Conservation (phyloP, 164 flowering plant genomes). For the Annona squamosa region DNA sequence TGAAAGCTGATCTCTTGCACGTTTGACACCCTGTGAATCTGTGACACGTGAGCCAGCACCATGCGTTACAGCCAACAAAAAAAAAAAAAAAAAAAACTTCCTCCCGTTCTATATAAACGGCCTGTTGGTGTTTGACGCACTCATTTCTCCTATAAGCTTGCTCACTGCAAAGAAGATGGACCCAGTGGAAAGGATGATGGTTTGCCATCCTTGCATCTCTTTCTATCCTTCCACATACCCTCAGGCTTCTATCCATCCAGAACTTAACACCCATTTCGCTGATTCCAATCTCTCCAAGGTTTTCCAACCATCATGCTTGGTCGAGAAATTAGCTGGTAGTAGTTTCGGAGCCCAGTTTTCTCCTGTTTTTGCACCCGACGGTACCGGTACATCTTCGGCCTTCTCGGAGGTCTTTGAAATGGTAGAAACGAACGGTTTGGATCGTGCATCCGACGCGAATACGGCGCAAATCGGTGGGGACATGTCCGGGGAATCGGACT, state of each 20-base stretch:
- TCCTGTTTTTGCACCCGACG: neutral
- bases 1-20: too few species aligned
- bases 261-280: neutral
- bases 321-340: neutral
- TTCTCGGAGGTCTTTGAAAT: neutral
- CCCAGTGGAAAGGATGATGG: neutral
- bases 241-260: neutral
- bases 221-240: neutral
- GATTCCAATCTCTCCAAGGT: neutral
- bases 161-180: neutral
- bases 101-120: too few species aligned
- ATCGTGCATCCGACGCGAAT: neutral
- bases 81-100: too few species aligned
- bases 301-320: neutral
- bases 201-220: neutral
- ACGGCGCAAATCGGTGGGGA: neutral
- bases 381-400: neutral
- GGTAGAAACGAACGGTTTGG: neutral
- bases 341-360: neutral
- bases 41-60: neutral
- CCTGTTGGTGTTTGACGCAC: too few species aligned
- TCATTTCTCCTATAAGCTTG: neutral
- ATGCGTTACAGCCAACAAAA: neutral
- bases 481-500: neutral
- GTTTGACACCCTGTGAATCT: too few species aligned